Conservation (phyloP, 768 basidiomycete species). For the Kwoniella newhampshirensis region DNA sequence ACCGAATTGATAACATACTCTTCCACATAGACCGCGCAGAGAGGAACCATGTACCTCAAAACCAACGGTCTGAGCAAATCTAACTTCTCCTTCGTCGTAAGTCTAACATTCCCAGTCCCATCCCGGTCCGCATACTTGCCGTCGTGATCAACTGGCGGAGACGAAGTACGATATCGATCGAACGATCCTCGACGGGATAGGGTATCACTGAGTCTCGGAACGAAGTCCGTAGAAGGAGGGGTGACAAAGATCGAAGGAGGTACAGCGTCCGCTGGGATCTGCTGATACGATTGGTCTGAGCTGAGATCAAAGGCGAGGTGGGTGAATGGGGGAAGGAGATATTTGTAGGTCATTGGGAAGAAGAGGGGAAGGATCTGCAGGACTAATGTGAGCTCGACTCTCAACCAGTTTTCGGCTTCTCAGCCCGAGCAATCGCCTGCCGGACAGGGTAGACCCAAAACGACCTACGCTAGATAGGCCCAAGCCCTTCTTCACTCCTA, state of each 20-base stretch:
- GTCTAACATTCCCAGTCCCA: slow-evolving; percentile 53
- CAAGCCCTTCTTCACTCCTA: slow-evolving; percentile 81
- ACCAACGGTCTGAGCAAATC: slow-evolving; percentile 75
- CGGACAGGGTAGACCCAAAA: too few relatives aligned
- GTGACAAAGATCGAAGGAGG: slow-evolving; percentile 16
- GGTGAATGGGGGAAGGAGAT: slow-evolving; percentile 71
- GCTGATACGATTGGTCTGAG: slow-evolving; percentile 22
- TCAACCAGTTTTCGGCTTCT: not conserved
- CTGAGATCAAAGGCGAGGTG: slow-evolving; percentile 37
- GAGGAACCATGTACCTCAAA: slow-evolving; percentile 82
- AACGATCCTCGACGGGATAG: not conserved
- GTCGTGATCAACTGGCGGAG: slow-evolving; percentile 55
- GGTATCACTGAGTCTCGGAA: not conserved
- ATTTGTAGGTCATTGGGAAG: slow-evolving; percentile 72
- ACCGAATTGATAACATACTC: slow-evolving; percentile 57
- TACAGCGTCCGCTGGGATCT: slow-evolving; percentile 44
- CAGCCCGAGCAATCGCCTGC: not conserved
- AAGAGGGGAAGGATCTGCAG: slow-evolving; percentile 74
- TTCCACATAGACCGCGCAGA: slow-evolving; percentile 66
- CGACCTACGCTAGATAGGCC: slow-evolving; percentile 58
- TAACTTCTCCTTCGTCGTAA: slow-evolving; percentile 77
- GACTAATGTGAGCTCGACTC: not conserved
- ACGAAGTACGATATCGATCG: not conserved
- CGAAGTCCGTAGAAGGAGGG: slow-evolving; percentile 7
- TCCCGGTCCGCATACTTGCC: not conserved